Base-by-base conservation (phyloP, 2,329 filamentous ascomycete genomes). In the Trichoderma semiorbis region DNA sequence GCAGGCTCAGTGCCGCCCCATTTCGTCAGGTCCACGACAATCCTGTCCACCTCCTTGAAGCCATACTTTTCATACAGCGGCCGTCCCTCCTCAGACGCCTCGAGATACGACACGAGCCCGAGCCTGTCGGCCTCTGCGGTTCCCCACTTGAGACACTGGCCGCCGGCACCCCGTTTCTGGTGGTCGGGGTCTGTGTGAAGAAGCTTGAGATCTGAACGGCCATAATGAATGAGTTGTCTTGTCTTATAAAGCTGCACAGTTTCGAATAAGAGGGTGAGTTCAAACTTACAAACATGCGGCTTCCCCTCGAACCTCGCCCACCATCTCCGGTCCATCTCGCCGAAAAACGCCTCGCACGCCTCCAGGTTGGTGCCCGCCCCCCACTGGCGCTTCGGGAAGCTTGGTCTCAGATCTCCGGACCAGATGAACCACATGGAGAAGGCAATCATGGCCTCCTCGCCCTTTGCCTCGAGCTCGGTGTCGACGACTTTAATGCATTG, bases 171-270 rank as follows among this genome's bases (percentile, higher is more conserved):
- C 7, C 79, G 79, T 60, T 77, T 76, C 61, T 82, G 81, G 69
- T 82, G 80, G 16, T 78, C 77, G 1, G 81, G 78, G 60, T 81
- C 77, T 2, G 82, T 83, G 55, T 83, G 80, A 39, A 84, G 76
- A 1, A 81, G 76, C 61, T 81, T 80, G 3, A 84, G 74, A 68
- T 83, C 81, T 83, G 2, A 3, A 39, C 36, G 16, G 36, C 7
- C 36, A 39, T 0, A 8, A 39, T 18, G 36, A 39, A 16, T 39
- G 16, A 39, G 36, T 39, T 39, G 36, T 39, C 36, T 8, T 39
- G 21, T 55, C 47, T 36, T 32, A 28, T 21, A 18, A 32, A 11
- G 3, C 11, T 26, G 30, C 28, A n/a, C 7, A 30, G 28, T 30
- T 30, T 7, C 26, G 26, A 28, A 28, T 28, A 28, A 28, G n/a